Conservation (phyloP, 345 rosid genomes). For the Crucihimalaya himalaica region DNA sequence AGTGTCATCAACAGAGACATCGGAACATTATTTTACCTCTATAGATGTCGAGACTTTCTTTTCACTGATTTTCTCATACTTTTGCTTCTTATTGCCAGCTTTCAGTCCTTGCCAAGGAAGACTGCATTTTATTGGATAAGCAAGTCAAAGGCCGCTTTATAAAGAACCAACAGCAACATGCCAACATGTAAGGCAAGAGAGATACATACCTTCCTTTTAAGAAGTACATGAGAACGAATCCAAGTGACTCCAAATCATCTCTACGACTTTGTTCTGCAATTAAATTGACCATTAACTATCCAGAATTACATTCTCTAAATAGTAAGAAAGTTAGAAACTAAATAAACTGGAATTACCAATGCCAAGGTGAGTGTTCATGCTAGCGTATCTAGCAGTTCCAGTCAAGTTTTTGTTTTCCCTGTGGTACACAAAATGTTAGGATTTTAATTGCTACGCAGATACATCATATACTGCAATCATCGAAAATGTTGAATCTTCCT, state of each 20-base stretch:
- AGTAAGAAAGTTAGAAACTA: constrained; percentile 8
- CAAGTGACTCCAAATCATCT: constrained; percentile 96
- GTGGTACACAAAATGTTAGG: constrained; percentile 31
- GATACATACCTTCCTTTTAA: constrained; percentile 75
- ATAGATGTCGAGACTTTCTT: constrained; percentile 85
- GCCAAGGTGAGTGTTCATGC: constrained; percentile 97
- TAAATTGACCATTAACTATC: constrained; percentile 6
- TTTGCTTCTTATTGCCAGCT: constrained; percentile 92
- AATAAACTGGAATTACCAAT: constrained; percentile 52
- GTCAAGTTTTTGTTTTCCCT: constrained; percentile 95
- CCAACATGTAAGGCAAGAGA: constrained; percentile 6
- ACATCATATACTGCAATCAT: constrained; percentile 13
- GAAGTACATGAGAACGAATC: constrained; percentile 90
- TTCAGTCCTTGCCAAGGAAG: constrained; percentile 97
- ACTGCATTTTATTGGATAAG: constrained; percentile 44
- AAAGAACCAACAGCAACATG: constrained; percentile 1
- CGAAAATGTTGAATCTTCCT: background rate
- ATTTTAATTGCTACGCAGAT: background rate
- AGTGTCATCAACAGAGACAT: constrained; percentile 12
- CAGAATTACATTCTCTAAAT: constrained; percentile 13
- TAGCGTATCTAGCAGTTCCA: constrained; percentile 94
- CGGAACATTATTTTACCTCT: constrained; percentile 54
- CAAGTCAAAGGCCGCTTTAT: constrained; percentile 11
- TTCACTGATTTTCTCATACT: constrained; percentile 91
- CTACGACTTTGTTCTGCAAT: constrained; percentile 90